Percentiles rank a stretch among this genome's conserved stretches.
Evolutionary conservation across 2,329 filamentous ascomycete genomes (phyloP).

Genomic region (Aureobasidium pullulans): DNA sequence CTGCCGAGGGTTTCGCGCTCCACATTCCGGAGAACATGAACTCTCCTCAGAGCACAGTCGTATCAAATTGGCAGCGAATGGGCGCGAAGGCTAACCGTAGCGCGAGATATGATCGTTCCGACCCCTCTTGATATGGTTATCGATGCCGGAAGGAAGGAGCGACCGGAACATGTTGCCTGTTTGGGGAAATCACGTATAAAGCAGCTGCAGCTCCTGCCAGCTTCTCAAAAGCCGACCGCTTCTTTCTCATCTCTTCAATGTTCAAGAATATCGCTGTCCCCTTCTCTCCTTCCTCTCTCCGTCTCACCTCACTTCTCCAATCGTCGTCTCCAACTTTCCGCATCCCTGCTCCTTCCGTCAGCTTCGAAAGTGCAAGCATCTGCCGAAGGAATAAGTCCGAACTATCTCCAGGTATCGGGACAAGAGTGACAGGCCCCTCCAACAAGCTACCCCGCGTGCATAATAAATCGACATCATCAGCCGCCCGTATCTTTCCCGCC

Average conservation of each 20-base stretch:
- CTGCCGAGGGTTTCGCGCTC: no score
- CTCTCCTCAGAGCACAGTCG: not conserved
- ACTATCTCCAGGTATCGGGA: constrained; percentile 11
- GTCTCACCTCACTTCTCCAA: not conserved
- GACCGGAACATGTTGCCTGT: constrained; percentile 3
- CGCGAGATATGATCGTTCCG: not conserved
- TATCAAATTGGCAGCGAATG: not conserved
- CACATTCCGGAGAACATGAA: not conserved
- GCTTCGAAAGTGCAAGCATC: not conserved
- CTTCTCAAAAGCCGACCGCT: constrained; percentile 6
- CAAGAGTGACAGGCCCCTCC: constrained; percentile 1
- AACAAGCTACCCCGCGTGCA: constrained; percentile 13
- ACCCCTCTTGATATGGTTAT: constrained; percentile 10
- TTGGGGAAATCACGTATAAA: constrained; percentile 9
- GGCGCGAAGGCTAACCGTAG: not conserved
- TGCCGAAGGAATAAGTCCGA: constrained; percentile 8
- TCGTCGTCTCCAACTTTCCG: not conserved
- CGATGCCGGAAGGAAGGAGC: not conserved
- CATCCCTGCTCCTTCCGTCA: not conserved
- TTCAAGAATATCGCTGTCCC: not conserved
- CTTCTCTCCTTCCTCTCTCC: not conserved
- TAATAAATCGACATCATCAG: constrained; percentile 13
- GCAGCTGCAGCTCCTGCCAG: not conserved
- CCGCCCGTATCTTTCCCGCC: constrained; percentile 10
- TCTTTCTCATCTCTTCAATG: not conserved